These are phyloP conservation scores for Amphicarpaea edgeworthii DNA, from an alignment of 306 rosid species.

Conservation along the genomic window DNA sequence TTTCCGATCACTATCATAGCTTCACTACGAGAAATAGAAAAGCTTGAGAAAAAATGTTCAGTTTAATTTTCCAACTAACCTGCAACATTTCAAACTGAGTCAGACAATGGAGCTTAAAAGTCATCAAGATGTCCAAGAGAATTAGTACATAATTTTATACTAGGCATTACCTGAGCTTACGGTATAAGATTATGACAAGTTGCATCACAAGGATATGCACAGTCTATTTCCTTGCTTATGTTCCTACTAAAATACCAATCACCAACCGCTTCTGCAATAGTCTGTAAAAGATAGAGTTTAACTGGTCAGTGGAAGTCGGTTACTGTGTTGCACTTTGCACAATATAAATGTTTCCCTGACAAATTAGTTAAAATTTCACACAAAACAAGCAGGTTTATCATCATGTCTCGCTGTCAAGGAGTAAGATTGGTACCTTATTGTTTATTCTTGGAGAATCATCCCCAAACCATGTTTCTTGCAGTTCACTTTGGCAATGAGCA, in stretches of 20 bases:
- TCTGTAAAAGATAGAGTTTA: slow-evolving; percentile 56
- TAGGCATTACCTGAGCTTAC: slow-evolving; percentile 48
- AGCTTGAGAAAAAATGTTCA: slow-evolving; percentile 27
- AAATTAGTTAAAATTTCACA: slow-evolving; percentile 12
- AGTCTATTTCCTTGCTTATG: slow-evolving; percentile 68
- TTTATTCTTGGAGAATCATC: slow-evolving; percentile 77
- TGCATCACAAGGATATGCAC: slow-evolving; percentile 87
- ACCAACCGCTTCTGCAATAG: slow-evolving; percentile 92
- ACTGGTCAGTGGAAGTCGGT: neutral
- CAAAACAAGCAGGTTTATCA: slow-evolving; percentile 16
- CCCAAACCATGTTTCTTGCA: slow-evolving; percentile 88
- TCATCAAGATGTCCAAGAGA: slow-evolving; percentile 8
- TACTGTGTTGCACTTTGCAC: neutral
- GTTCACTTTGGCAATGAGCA: slow-evolving; percentile 98
- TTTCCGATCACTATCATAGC: neutral
- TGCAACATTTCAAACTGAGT: slow-evolving; percentile 43
- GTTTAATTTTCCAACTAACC: slow-evolving; percentile 42
- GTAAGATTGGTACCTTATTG: slow-evolving; percentile 59
- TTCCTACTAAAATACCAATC: slow-evolving; percentile 91
- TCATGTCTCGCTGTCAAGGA: neutral
- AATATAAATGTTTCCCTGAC: neutral
- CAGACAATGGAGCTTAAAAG: slow-evolving; percentile 32
- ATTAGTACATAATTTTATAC: neutral
- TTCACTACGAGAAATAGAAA: slow-evolving; percentile 36
- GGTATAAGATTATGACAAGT: slow-evolving; percentile 86